Percentiles rank a stretch among this genome's conserved stretches.
Conservation (phyloP, 306 rosid genomes). For the Rubus parviflorus region DNA sequence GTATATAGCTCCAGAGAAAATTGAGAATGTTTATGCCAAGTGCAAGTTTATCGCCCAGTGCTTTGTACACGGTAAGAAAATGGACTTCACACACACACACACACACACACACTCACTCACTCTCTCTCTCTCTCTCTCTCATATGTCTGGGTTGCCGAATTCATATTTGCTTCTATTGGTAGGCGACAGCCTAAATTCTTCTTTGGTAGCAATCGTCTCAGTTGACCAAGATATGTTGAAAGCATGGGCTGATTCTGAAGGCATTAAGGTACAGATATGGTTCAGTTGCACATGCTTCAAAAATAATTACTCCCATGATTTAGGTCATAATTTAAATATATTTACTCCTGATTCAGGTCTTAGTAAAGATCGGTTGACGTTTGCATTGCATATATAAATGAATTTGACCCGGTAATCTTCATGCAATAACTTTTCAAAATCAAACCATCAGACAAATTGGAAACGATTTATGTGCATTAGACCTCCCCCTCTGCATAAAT, state of each 20-base stretch:
- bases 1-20: conserved; percentile 98
- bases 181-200: conserved; percentile 95
- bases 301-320: background rate
- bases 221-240: conserved; percentile 74
- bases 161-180: conserved; percentile 24
- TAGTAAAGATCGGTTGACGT: background rate
- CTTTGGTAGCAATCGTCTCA: conserved; percentile 75
- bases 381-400: background rate
- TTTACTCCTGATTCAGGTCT: conserved; percentile 1
- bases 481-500: background rate
- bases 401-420: conserved; percentile 1
- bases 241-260: conserved; percentile 86
- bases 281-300: background rate
- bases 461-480: background rate
- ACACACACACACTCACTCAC: background rate
- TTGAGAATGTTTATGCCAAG: conserved; percentile 86
- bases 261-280: conserved; percentile 54
- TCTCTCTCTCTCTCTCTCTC: background rate
- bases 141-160: conserved; percentile 27
- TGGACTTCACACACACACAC: conserved; percentile 23
- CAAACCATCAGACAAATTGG: background rate
- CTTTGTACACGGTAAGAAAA: conserved; percentile 83
- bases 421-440: background rate
- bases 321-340: background rate
- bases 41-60: conserved; percentile 86